phyloP scores from a whole-genome alignment of 2,329 filamentous ascomycete genomes.

The Botrytis tulipae region DNA sequence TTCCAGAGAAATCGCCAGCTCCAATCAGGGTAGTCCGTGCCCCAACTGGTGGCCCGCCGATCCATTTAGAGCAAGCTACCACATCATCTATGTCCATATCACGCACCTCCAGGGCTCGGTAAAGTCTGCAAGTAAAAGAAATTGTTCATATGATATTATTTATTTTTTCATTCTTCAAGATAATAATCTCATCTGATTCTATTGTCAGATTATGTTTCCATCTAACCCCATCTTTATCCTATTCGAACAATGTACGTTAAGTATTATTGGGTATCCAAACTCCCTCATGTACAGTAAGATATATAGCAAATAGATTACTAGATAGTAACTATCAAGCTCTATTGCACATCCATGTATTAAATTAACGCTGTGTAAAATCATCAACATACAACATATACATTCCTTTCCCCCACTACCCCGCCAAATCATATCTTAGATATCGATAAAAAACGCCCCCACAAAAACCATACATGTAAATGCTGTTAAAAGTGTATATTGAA shows the following conservation, averaged over 20 bases:
- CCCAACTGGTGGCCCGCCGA: no score
- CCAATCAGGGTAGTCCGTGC: no score
- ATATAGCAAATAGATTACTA: background rate
- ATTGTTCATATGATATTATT: background rate
- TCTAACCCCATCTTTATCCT: background rate
- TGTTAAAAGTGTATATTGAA: conserved; percentile 53
- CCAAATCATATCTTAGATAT: background rate
- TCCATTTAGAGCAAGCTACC: no score
- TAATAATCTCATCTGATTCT: background rate
- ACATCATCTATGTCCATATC: no score
- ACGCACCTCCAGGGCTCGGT: no score
- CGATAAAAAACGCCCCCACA: conserved; percentile 28
- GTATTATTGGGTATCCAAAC: background rate
- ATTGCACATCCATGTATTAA: background rate
- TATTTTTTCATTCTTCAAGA: background rate
- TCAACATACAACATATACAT: background rate
- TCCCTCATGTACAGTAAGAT: background rate
- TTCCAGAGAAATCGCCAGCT: no score
- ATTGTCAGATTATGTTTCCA: background rate
- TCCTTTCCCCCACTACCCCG: background rate
- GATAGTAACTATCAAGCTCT: background rate
- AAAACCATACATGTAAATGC: conserved; percentile 51
- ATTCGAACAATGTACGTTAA: background rate
- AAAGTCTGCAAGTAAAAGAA: no score
- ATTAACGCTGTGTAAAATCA: background rate